A percentile compares a stretch with the other conserved stretches of the same genome.
These are phyloP conservation scores for Rhizopogon vulgaris DNA, from an alignment of 768 basidiomycete species.

Conservation along the genomic window DNA sequence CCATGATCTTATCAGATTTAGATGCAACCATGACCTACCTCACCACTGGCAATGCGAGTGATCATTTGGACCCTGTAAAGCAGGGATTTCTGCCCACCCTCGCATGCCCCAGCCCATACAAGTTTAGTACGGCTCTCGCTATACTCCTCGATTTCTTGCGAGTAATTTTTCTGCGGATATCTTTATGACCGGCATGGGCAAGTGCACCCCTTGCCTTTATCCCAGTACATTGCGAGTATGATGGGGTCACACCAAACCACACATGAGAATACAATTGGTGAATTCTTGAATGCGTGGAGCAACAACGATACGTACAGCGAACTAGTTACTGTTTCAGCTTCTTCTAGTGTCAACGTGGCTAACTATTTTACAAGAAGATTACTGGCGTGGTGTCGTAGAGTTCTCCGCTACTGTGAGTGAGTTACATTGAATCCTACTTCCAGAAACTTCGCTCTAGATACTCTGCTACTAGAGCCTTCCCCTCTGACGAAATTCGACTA, in stretches of 20 bases:
- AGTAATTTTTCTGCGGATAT: not conserved
- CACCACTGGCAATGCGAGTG: too few relatives aligned
- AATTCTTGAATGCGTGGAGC: too few relatives aligned
- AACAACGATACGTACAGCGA: not conserved
- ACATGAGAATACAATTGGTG: too few relatives aligned
- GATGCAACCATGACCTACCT: too few relatives aligned
- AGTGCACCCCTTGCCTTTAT: constrained; percentile 7
- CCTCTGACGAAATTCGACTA: not conserved
- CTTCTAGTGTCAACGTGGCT: too few relatives aligned
- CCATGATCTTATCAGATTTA: too few relatives aligned
- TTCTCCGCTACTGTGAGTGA: constrained; percentile 4
- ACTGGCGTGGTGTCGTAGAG: constrained; percentile 7
- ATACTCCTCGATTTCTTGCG: not conserved
- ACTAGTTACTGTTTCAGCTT: not conserved
- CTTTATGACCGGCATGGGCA: constrained; percentile 3
- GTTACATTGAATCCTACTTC: not conserved
- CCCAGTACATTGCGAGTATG: not conserved
- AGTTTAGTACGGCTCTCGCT: too few relatives aligned
- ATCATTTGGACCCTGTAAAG: too few relatives aligned
- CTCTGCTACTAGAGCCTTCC: not conserved
- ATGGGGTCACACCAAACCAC: too few relatives aligned
- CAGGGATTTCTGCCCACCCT: constrained; percentile 1
- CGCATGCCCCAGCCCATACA: too few relatives aligned
- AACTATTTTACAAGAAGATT: not conserved
- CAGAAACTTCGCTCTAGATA: constrained; percentile 6